phyloP scores from a whole-genome alignment of 345 rosid genomes.

The Pistacia atlantica region DNA sequence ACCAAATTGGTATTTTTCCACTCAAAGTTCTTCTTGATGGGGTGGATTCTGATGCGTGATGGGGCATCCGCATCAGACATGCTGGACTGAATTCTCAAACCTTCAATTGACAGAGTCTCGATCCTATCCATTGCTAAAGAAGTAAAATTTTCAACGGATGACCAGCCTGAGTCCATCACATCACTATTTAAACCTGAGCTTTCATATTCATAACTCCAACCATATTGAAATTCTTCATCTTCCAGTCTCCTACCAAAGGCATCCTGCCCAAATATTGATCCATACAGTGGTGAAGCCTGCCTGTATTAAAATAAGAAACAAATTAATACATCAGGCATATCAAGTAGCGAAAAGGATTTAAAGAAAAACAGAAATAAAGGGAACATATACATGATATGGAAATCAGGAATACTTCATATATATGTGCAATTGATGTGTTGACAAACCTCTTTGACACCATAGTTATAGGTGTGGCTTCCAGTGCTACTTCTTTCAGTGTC shows the following conservation, averaged over 20 bases:
- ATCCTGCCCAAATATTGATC: slow-evolving; percentile 19
- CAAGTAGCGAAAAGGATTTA: background rate
- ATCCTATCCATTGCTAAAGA: slow-evolving; percentile 49
- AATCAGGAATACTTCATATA: background rate
- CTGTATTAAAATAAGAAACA: slow-evolving; percentile 30
- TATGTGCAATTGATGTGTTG: slow-evolving; percentile 6
- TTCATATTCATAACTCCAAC: slow-evolving; percentile 12
- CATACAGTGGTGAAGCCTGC: slow-evolving; percentile 10
- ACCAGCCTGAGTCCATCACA: slow-evolving; percentile 28
- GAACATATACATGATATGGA: background rate
- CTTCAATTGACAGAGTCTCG: slow-evolving; percentile 59
- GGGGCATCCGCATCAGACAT: slow-evolving; percentile 63
- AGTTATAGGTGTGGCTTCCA: slow-evolving; percentile 25
- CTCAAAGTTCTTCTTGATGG: slow-evolving; percentile 20
- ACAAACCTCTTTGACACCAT: slow-evolving; percentile 39
- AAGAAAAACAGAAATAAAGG: background rate
- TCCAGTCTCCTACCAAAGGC: slow-evolving; percentile 17
- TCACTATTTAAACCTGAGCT: slow-evolving; percentile 7
- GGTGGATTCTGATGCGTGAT: slow-evolving; percentile 37
- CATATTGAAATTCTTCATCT: slow-evolving; percentile 18
- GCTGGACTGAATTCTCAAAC: slow-evolving; percentile 68
- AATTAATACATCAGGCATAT: slow-evolving; percentile 2
- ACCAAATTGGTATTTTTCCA: slow-evolving; percentile 17
- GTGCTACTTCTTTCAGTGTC: slow-evolving; percentile 49
- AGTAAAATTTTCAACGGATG: slow-evolving; percentile 40